A percentile compares a stretch with the other conserved stretches of the same genome.
Conservation (phyloP, 768 basidiomycete species). For the Rhodocollybia butyracea region DNA sequence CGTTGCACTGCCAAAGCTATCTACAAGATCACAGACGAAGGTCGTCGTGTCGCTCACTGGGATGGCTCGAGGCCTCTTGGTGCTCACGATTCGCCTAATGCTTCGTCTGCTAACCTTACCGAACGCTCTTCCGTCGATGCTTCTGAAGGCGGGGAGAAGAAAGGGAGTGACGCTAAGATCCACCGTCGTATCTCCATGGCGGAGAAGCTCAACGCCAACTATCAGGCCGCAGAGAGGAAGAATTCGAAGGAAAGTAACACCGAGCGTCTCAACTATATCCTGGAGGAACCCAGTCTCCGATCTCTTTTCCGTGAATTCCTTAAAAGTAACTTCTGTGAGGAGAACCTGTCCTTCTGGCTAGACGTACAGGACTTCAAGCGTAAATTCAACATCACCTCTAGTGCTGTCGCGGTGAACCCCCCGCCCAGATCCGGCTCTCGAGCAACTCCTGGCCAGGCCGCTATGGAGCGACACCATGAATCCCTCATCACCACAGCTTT, state of each 20-base stretch:
- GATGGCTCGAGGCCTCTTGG: slow-evolving; percentile 43
- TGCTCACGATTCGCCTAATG: slow-evolving; percentile 54
- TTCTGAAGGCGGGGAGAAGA: slow-evolving; percentile 26
- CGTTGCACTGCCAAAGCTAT: slow-evolving; percentile 94
- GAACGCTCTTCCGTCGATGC: slow-evolving; percentile 58
- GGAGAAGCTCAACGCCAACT: slow-evolving; percentile 61
- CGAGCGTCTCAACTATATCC: slow-evolving; percentile 84
- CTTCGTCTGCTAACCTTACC: slow-evolving; percentile 62
- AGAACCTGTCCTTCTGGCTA: slow-evolving; percentile 96
- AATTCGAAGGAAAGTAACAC: slow-evolving; percentile 84
- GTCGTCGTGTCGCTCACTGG: slow-evolving; percentile 84
- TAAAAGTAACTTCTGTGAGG: slow-evolving; percentile 93
- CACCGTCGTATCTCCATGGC: slow-evolving; percentile 78
- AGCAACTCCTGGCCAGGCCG: slow-evolving; percentile 69
- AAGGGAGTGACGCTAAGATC: slow-evolving; percentile 56
- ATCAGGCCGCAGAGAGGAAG: slow-evolving; percentile 54
- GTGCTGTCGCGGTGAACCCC: slow-evolving; percentile 60
- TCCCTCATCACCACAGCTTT: slow-evolving; percentile 93
- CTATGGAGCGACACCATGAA: slow-evolving; percentile 98
- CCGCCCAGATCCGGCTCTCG: slow-evolving; percentile 32
- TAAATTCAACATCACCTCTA: slow-evolving; percentile 94
- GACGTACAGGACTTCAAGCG: slow-evolving; percentile 97
- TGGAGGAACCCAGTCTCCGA: slow-evolving; percentile 88
- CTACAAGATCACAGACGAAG: slow-evolving; percentile 93
- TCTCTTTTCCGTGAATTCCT: slow-evolving; percentile 93